Conservation (phyloP, 495 filamentous ascomycete species). For the Trichodelitschia bisporula region DNA sequence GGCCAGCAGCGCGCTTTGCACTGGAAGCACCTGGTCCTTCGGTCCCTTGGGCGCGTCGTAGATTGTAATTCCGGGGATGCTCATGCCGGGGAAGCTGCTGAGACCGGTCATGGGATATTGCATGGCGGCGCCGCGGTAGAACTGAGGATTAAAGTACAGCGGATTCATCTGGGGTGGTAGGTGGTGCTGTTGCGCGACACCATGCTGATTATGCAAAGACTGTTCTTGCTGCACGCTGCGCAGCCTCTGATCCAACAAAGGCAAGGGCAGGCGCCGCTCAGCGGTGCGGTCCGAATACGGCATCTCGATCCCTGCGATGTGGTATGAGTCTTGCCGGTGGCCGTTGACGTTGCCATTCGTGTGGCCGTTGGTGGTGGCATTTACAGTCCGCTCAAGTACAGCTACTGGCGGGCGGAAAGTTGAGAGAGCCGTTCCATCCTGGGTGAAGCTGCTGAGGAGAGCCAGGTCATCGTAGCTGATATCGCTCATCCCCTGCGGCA, state of each 20-base stretch:
- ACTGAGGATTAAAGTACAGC: constrained; percentile 2
- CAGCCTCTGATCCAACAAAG: constrained; percentile 23
- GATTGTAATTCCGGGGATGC: background rate
- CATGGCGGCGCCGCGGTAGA: constrained; percentile 7
- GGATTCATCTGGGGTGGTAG: background rate
- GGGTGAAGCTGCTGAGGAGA: too few relatives aligned
- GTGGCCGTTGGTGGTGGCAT: too few relatives aligned
- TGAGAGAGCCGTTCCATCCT: constrained; percentile 1
- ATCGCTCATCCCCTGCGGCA: too few relatives aligned
- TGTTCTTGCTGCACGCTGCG: constrained; percentile 24
- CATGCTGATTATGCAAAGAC: constrained; percentile 7
- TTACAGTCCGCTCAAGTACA: too few relatives aligned
- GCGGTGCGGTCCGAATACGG: too few relatives aligned
- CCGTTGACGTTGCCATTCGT: too few relatives aligned
- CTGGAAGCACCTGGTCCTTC: constrained; percentile 39
- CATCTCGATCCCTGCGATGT: too few relatives aligned
- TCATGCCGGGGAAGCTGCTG: constrained; percentile 11
- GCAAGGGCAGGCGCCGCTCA: too few relatives aligned
- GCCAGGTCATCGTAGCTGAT: too few relatives aligned
- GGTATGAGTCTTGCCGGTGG: too few relatives aligned
- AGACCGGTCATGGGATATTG: constrained; percentile 9
- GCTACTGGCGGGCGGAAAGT: too few relatives aligned
- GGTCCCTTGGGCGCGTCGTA: constrained; percentile 23
- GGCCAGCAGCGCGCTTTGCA: constrained; percentile 48
- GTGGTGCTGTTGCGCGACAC: too few relatives aligned